Evolutionary conservation across 352 stramenopile genomes (phyloP).

Genomic region (Stramenopiles sp.): DNA sequence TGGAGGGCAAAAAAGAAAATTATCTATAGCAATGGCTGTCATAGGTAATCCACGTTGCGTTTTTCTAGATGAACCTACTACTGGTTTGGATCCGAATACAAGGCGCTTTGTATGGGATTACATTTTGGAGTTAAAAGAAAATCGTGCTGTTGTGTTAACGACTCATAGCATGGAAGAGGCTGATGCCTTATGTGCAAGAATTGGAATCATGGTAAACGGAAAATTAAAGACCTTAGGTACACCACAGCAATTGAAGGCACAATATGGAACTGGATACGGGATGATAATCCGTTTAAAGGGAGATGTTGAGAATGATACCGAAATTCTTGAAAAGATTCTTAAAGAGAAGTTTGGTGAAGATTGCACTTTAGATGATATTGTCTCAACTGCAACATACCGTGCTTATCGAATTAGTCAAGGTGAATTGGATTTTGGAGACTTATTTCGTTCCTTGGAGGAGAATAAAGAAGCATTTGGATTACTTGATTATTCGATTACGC

Average conservation of each 20-base stretch:
- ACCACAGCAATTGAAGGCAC: slow-evolving; percentile 57
- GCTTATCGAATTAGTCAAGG: too few relatives aligned
- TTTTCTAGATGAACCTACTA: slow-evolving; percentile 70
- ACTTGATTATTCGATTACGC: too few relatives aligned
- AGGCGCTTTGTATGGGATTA: slow-evolving; percentile 42
- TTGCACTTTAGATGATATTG: too few relatives aligned
- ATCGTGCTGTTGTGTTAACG: slow-evolving; percentile 72
- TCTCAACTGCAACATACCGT: too few relatives aligned
- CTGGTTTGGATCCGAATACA: slow-evolving; percentile 82
- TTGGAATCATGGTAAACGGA: slow-evolving; percentile 92
- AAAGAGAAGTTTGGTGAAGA: too few relatives aligned
- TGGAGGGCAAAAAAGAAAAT: slow-evolving; percentile 70
- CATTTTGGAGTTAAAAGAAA: slow-evolving; percentile 30
- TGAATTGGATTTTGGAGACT: too few relatives aligned
- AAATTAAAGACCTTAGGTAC: slow-evolving; percentile 79
- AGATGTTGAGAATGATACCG: too few relatives aligned
- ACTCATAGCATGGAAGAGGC: slow-evolving; percentile 77
- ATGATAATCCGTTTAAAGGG: neutral
- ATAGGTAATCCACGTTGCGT: slow-evolving; percentile 55
- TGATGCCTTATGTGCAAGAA: slow-evolving; percentile 39
- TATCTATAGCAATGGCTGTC: slow-evolving; percentile 66
- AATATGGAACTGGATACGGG: slow-evolving; percentile 33
- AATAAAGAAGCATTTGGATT: too few relatives aligned
- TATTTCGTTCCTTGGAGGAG: too few relatives aligned
- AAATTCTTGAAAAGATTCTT: too few relatives aligned